Conservation (phyloP, 768 basidiomycete genomes). For the Hygrophorus pudorinus region DNA sequence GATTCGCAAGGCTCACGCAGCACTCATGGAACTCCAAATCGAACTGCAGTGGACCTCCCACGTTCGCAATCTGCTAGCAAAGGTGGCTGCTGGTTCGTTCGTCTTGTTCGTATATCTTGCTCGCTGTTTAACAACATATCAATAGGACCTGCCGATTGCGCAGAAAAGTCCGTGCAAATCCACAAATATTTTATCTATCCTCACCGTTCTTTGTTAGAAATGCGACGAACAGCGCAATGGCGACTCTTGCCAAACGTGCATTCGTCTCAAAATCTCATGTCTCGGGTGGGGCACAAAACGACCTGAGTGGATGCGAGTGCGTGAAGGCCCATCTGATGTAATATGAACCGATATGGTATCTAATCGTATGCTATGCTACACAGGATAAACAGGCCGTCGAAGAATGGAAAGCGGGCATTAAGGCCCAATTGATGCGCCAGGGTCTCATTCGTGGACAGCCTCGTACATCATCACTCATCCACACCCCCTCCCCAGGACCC, state of each 20-base stretch:
- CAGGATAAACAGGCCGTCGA: slow-evolving; percentile 81
- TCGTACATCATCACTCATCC: slow-evolving; percentile 38
- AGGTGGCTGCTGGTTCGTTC: slow-evolving; percentile 71
- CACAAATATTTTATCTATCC: background rate
- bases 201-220: slow-evolving; percentile 41
- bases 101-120: slow-evolving; percentile 4
- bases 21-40: slow-evolving; percentile 36
- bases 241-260: slow-evolving; percentile 74
- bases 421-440: slow-evolving; percentile 65
- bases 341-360: slow-evolving; percentile 10
- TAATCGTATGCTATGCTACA: slow-evolving; percentile 6
- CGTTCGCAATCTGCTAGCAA: slow-evolving; percentile 47
- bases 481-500: slow-evolving; percentile 18
- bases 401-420: slow-evolving; percentile 76
- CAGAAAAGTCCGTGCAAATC: slow-evolving; percentile 50
- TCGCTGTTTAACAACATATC: slow-evolving; percentile 7
- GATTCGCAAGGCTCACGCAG: slow-evolving; percentile 17
- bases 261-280: slow-evolving; percentile 71
- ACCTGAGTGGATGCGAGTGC: slow-evolving; percentile 85
- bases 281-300: slow-evolving; percentile 78
- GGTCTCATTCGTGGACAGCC: slow-evolving; percentile 81
- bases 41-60: slow-evolving; percentile 38
- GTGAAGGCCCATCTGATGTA: too few species aligned
- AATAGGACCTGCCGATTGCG: slow-evolving; percentile 75
- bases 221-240: slow-evolving; percentile 80